These are phyloP conservation scores for Vaccinium darrowii DNA, from an alignment of 148 eudicot species.

Conservation along the genomic window DNA sequence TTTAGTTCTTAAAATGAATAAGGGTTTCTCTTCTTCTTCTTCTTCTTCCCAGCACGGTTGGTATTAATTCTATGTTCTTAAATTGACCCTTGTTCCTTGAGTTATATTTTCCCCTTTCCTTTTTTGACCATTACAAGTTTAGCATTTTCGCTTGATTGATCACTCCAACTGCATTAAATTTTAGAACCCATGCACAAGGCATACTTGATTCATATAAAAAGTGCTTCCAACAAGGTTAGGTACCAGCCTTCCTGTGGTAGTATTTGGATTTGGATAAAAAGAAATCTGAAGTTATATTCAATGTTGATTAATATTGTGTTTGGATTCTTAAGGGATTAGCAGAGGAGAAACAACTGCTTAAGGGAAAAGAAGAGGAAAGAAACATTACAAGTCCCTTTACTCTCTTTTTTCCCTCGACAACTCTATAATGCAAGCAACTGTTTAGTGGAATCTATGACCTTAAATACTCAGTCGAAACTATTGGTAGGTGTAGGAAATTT, in stretches of 20 bases:
- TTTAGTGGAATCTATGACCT: neutral
- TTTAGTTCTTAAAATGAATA: neutral
- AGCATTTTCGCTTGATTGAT: neutral
- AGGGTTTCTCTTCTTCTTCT: neutral
- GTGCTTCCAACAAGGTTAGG: neutral
- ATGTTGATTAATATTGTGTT: neutral
- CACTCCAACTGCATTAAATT: neutral
- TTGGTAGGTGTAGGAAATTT: neutral
- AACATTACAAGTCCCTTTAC: neutral
- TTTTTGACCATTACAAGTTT: neutral
- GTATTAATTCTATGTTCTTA: neutral
- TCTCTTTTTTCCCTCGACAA: neutral
- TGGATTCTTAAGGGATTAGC: neutral
- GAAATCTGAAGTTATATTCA: neutral
- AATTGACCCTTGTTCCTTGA: neutral
- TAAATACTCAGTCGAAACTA: neutral
- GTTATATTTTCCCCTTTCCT: neutral
- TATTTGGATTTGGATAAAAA: neutral
- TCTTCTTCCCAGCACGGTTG: too few species aligned
- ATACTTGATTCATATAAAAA: neutral
- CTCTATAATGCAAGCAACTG: neutral
- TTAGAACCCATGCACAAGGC: neutral
- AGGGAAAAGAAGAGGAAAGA: neutral
- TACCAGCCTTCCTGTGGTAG: neutral
- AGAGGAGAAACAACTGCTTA: neutral